Evolutionary conservation across 1,284 basidiomycete species (phyloP).

Genomic region (Cutaneotrichosporon spelunceum): DNA sequence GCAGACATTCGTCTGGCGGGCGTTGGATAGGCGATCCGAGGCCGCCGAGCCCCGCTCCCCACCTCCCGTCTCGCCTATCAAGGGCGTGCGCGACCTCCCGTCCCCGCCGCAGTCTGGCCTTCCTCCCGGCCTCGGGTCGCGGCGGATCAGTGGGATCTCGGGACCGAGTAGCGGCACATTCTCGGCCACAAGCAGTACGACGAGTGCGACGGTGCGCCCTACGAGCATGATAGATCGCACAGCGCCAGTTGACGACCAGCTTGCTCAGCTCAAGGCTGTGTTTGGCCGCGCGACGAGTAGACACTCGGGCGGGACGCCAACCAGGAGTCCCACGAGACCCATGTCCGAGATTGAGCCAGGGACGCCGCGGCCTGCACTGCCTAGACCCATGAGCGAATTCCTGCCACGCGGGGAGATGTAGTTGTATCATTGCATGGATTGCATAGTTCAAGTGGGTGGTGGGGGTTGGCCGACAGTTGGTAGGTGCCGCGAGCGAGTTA

Average conservation of each 20-base stretch:
- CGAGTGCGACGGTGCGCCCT: conserved; percentile 10
- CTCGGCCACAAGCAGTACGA: neutral
- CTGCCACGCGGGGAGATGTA: conserved; percentile 7
- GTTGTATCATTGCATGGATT: conserved; percentile 4
- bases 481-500: no score
- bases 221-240: conserved; percentile 10
- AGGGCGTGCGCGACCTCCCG: conserved; percentile 23
- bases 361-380: neutral
- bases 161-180: neutral
- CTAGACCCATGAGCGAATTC: conserved; percentile 14
- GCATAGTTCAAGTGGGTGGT: neutral
- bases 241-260: conserved; percentile 39
- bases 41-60: conserved; percentile 34
- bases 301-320: neutral
- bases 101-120: conserved; percentile 9
- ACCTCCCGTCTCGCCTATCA: conserved; percentile 7
- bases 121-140: conserved; percentile 9
- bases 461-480: no score
- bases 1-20: conserved; percentile 42
- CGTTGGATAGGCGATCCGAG: conserved; percentile 37
- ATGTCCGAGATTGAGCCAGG: conserved; percentile 9
- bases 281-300: conserved; percentile 24
- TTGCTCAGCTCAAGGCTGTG: conserved; percentile 44
- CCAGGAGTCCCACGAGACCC: conserved; percentile 1
- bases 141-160: conserved; percentile 1